A percentile compares a stretch with the other conserved stretches of the same genome.
Conservation (phyloP, 2,329 filamentous ascomycete species). For the Aureobasidium sp. region DNA sequence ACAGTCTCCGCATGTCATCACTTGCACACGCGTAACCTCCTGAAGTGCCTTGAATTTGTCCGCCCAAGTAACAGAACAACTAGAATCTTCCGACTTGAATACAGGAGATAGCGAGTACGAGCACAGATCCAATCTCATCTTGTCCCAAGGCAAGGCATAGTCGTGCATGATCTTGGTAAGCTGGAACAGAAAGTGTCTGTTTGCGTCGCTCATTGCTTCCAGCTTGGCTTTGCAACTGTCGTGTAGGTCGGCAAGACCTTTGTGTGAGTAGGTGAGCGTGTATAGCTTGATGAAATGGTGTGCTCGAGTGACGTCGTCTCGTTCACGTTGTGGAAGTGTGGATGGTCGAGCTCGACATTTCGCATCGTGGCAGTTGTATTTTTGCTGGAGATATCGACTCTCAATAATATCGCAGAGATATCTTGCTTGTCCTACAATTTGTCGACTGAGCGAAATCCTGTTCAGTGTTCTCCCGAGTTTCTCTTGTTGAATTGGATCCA, state of each 20-base stretch:
- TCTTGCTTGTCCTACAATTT: not conserved
- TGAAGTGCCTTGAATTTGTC: not conserved
- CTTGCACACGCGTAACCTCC: constrained; percentile 1
- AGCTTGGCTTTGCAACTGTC: not conserved
- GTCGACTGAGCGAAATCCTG: not conserved
- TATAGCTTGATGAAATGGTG: constrained; percentile 8
- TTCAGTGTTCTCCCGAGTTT: not conserved
- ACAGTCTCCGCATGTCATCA: not conserved
- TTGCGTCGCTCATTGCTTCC: not conserved
- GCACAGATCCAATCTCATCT: not conserved
- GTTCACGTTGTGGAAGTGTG: not conserved
- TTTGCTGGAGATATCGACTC: not conserved
- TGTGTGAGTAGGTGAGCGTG: not conserved
- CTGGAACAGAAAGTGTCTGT: not conserved
- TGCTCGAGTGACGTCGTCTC: not conserved
- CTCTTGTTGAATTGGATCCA: not conserved
- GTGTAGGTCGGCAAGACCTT: not conserved
- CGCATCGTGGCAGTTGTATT: constrained; percentile 2
- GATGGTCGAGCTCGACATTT: constrained; percentile 7
- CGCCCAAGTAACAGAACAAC: not conserved
- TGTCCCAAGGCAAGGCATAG: constrained; percentile 6
- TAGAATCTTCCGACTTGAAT: not conserved
- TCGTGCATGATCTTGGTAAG: constrained; percentile 3
- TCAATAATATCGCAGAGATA: constrained; percentile 7
- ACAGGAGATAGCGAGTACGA: not conserved